Base-by-base conservation (phyloP, 176 grass and related monocot species). In the Alopecurus myosuroides region DNA sequence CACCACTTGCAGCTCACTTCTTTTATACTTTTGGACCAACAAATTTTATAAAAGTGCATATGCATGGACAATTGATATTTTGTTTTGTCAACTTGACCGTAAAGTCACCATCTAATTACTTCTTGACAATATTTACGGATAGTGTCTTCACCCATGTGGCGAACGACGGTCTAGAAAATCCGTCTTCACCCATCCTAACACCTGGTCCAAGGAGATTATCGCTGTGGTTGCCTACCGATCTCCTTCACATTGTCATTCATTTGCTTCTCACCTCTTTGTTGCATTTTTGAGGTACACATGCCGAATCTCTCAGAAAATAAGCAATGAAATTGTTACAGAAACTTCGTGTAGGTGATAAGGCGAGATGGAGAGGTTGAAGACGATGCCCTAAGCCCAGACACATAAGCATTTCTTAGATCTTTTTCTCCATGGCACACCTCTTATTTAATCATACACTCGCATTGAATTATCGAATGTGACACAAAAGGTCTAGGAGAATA, bases 171-270 rank as follows among this genome's bases (percentile, higher is more conserved):
- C 12, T 72, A 4, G 39, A 0, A 1, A 71, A 0, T n/a, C 29
- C 39, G 28, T 44, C 25, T 41, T 72, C 5, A 4, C 22, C 3
- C 6, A 28, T 15, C 11, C 19, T 7, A 25, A 25, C 67, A 36
- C 22, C 5, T 1, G 3, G 9, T 39, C 19, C 1, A 39, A 68
- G 65, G 65, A 68, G 6, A 70, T 39, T n/a, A 41, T 41, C 5
- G 0, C 11, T 0, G 10, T 11, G 34, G 4, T 11, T 5, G 20
- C 22, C 0, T 0, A 26, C 6, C 3, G 13, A 45, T 12, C 22
- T 26, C n/a, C 12, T 15, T 71, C 5, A 8, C n/a, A 17, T 3
- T 25, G 2, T 70, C 36, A 58, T 1, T 14, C 17, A 37, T 3
- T 23, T 15, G 12, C 12, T 29, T 25, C n/a, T 7, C 4, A 44